Evolutionary conservation across 2,329 filamentous ascomycete species (phyloP).

Genomic region (Pyrenophora seminiperda): DNA sequence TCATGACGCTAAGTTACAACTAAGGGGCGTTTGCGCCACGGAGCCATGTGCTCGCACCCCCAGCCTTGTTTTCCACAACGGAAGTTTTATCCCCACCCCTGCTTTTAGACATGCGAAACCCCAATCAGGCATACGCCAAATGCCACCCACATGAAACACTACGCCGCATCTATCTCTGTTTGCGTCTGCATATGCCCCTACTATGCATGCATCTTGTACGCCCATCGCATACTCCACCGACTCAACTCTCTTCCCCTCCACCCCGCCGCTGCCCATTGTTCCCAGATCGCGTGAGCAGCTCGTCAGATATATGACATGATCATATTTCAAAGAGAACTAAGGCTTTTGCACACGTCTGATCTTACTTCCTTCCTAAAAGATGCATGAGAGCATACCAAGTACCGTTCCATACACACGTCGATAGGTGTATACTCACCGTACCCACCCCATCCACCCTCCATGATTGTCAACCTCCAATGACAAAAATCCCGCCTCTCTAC

Average conservation of each 20-base stretch:
- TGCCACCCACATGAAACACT: conserved; percentile 1
- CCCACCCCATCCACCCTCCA: neutral
- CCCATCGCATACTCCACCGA: neutral
- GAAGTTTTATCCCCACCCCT: conserved; percentile 4
- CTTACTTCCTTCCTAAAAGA: too few species aligned
- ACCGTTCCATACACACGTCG: too few species aligned
- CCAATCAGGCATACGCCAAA: neutral
- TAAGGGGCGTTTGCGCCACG: conserved; percentile 8
- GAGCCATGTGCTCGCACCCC: neutral
- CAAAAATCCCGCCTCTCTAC: neutral
- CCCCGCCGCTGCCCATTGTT: conserved; percentile 4
- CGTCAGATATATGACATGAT: too few species aligned
- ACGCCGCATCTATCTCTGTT: neutral
- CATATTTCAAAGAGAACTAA: neutral
- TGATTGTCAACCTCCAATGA: neutral
- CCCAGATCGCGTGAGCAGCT: conserved; percentile 8
- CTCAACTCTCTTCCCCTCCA: conserved; percentile 4
- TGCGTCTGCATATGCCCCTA: neutral
- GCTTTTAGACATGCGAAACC: neutral
- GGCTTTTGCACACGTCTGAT: too few species aligned
- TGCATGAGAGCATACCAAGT: too few species aligned
- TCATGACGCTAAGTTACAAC: conserved; percentile 1
- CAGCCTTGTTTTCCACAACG: conserved; percentile 4
- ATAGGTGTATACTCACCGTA: too few species aligned
- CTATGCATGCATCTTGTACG: conserved; percentile 7